Conservation (phyloP, 345 rosid genomes). For the Tarenaya hassleriana region DNA sequence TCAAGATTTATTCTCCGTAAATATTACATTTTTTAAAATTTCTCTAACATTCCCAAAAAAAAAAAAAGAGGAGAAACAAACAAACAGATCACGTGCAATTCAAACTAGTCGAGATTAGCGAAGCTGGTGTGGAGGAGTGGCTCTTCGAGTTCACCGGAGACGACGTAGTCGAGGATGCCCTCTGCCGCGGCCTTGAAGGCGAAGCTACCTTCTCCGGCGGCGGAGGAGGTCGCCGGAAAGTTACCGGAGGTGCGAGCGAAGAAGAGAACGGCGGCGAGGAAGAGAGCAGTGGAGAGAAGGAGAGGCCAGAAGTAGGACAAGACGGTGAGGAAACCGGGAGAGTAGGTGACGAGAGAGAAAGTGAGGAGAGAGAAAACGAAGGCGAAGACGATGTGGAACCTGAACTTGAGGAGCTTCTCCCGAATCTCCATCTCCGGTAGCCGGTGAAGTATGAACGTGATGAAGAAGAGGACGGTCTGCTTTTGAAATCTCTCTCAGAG, state of each 20-base stretch:
- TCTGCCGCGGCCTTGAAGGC: constrained; percentile 52
- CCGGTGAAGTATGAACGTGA: constrained; percentile 19
- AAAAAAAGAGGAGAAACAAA: no score
- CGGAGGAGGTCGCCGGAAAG: constrained; percentile 22
- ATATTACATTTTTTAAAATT: constrained; percentile 17
- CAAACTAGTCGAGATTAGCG: constrained; percentile 26
- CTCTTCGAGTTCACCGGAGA: constrained; percentile 52
- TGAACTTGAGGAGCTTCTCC: constrained; percentile 48
- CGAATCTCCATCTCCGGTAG: constrained; percentile 50
- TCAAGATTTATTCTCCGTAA: constrained; percentile 16
- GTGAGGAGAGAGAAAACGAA: constrained; percentile 28
- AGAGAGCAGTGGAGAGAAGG: constrained; percentile 80
- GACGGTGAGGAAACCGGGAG: constrained; percentile 69
- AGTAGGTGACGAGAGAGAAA: constrained; percentile 34
- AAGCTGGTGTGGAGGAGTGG: constrained; percentile 22
- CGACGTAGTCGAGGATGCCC: constrained; percentile 68
- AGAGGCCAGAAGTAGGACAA: constrained; percentile 88
- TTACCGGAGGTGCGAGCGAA: constrained; percentile 52
- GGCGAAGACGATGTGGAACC: constrained; percentile 41
- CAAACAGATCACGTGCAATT: not conserved
- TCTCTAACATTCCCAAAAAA: not conserved
- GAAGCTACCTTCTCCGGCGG: constrained; percentile 32
- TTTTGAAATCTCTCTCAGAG: constrained; percentile 6
- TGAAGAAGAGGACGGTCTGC: not conserved
- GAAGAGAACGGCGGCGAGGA: constrained; percentile 62